Evolutionary conservation across 2,329 filamentous ascomycete species (phyloP).

Genomic region (Colletotrichum kahawae): DNA sequence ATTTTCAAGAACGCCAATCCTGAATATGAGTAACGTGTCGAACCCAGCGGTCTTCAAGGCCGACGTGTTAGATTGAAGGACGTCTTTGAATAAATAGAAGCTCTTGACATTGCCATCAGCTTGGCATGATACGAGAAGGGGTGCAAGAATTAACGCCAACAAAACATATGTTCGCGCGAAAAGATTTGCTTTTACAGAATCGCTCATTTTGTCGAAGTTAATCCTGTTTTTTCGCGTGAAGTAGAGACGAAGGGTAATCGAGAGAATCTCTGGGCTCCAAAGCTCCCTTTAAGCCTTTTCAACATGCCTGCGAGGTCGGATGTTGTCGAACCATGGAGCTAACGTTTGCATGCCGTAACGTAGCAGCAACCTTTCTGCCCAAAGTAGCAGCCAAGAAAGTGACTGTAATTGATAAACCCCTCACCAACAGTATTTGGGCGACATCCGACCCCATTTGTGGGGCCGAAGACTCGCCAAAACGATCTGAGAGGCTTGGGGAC

Average conservation of each 20-base stretch:
- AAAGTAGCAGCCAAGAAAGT: neutral
- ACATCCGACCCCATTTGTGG: neutral
- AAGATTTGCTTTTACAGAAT: neutral
- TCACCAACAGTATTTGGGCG: neutral
- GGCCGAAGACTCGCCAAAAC: neutral
- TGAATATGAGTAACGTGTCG: constrained; percentile 48
- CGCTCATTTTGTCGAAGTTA: neutral
- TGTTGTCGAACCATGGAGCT: neutral
- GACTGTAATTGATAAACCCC: neutral
- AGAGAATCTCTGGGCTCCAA: neutral
- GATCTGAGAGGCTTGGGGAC: neutral
- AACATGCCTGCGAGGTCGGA: neutral
- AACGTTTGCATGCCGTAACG: neutral
- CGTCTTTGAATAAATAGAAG: constrained; percentile 48
- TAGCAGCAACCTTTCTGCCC: neutral
- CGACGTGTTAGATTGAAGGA: constrained; percentile 47
- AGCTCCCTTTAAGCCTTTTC: neutral
- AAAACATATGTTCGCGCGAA: neutral
- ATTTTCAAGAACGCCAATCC: constrained; percentile 45
- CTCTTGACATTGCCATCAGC: neutral
- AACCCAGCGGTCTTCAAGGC: constrained; percentile 46
- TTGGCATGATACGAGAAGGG: neutral
- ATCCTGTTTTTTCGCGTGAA: neutral
- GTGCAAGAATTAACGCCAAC: neutral
- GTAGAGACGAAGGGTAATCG: neutral